Percentiles rank a stretch among this genome's conserved stretches.
Evolutionary conservation across 2,329 filamentous ascomycete genomes (phyloP).

Genomic region (Colletotrichum navitas): DNA sequence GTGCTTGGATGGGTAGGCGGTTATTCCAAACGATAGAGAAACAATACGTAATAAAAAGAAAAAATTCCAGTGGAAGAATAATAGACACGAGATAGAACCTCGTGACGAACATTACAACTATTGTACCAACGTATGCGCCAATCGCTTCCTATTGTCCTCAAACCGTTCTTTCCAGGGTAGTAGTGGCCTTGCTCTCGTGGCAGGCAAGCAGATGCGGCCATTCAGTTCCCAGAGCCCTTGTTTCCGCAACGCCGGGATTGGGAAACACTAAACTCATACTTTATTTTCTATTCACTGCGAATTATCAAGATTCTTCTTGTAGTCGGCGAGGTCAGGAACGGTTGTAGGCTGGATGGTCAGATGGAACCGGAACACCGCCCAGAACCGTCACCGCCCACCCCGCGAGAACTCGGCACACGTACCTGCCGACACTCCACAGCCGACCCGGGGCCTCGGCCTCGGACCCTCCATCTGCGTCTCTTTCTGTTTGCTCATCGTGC

Average conservation of each 20-base stretch:
- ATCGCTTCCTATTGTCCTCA: background rate
- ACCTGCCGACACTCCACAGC: background rate
- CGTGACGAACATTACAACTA: slow-evolving; percentile 1
- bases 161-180: background rate
- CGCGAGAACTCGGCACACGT: background rate
- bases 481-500: background rate
- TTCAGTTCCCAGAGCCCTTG: background rate
- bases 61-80: background rate
- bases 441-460: background rate
- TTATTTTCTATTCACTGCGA: too few relatives aligned
- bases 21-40: background rate
- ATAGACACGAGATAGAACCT: background rate
- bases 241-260: too few relatives aligned
- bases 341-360: background rate
- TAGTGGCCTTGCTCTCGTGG: background rate
- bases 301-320: background rate
- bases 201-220: background rate
- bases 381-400: background rate
- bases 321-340: background rate
- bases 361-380: background rate
- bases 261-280: background rate
- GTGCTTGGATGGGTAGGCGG: background rate
- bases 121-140: background rate
- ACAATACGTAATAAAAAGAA: background rate
- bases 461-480: background rate